Percentiles rank a stretch among this genome's conserved stretches.
Evolutionary conservation across 2,329 filamentous ascomycete species (phyloP).

Genomic region (Botrytis elliptica): DNA sequence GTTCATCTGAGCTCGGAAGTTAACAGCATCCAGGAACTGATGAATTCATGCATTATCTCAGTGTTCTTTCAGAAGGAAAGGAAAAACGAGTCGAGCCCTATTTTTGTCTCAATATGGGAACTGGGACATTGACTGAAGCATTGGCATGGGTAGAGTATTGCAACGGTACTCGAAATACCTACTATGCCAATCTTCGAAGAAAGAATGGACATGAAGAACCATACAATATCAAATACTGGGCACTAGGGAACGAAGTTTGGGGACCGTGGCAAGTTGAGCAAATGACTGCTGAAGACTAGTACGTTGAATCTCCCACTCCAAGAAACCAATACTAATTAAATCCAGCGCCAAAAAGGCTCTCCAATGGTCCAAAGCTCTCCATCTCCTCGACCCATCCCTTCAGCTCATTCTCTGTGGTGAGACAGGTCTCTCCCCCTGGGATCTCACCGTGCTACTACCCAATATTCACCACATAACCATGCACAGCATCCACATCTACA

Average conservation of each 20-base stretch:
- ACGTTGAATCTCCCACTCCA: neutral
- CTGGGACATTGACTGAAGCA: slow-evolving; percentile 57
- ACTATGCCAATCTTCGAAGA: slow-evolving; percentile 78
- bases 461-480: slow-evolving; percentile 62
- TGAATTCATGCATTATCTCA: slow-evolving; percentile 82
- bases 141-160: slow-evolving; percentile 85
- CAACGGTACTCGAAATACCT: slow-evolving; percentile 72
- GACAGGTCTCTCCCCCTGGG: slow-evolving; percentile 60
- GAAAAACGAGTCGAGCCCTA: slow-evolving; percentile 71
- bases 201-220: slow-evolving; percentile 74
- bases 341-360: slow-evolving; percentile 50
- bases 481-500: slow-evolving; percentile 68
- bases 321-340: neutral
- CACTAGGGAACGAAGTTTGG: slow-evolving; percentile 69
- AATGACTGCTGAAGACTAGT: slow-evolving; percentile 55
- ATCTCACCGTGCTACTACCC: slow-evolving; percentile 60
- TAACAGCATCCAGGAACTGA: slow-evolving; percentile 53
- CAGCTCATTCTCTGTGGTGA: slow-evolving; percentile 64
- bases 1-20: neutral
- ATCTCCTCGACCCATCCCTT: slow-evolving; percentile 58
- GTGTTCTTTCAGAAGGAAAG: slow-evolving; percentile 60
- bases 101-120: slow-evolving; percentile 78
- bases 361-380: slow-evolving; percentile 58
- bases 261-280: slow-evolving; percentile 51
- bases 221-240: slow-evolving; percentile 84